phyloP scores from a whole-genome alignment of 306 rosid species.

The Adenanthera pavonina region DNA sequence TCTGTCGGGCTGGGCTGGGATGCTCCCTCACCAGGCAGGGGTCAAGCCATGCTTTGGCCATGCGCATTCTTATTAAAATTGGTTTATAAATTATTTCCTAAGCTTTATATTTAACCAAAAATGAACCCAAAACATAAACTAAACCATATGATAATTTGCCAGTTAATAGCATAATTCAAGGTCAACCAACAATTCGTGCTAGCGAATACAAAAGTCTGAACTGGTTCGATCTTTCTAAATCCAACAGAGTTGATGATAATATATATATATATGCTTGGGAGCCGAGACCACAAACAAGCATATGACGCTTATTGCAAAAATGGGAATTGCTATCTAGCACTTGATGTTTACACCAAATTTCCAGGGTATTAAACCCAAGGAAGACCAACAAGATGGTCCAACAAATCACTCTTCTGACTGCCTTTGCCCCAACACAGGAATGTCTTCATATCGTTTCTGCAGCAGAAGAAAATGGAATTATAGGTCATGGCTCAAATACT shows the following conservation, averaged over 20 bases:
- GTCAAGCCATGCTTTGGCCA: no score
- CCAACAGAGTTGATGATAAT: constrained; percentile 33
- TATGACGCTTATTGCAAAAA: constrained; percentile 62
- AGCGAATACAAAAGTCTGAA: constrained; percentile 28
- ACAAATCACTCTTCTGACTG: constrained; percentile 46
- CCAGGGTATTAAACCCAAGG: constrained; percentile 42
- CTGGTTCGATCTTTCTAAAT: constrained; percentile 34
- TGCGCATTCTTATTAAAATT: background rate
- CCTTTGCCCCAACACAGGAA: constrained; percentile 57
- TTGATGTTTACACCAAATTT: constrained; percentile 43
- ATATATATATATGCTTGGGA: constrained; percentile 35
- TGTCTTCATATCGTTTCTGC: constrained; percentile 64
- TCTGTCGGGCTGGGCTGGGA: no score
- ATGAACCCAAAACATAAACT: background rate
- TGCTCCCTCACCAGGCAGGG: no score
- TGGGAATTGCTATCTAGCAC: constrained; percentile 51
- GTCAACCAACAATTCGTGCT: constrained; percentile 6
- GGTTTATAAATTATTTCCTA: background rate
- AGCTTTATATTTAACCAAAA: background rate
- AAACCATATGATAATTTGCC: background rate
- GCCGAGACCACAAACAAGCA: constrained; percentile 37
- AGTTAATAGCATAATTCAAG: constrained; percentile 29
- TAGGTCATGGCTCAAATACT: background rate
- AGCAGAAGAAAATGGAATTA: constrained; percentile 13
- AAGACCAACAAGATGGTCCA: constrained; percentile 38